phyloP scores from a whole-genome alignment of 106 monocot genomes.

The Vanilla planifolia region DNA sequence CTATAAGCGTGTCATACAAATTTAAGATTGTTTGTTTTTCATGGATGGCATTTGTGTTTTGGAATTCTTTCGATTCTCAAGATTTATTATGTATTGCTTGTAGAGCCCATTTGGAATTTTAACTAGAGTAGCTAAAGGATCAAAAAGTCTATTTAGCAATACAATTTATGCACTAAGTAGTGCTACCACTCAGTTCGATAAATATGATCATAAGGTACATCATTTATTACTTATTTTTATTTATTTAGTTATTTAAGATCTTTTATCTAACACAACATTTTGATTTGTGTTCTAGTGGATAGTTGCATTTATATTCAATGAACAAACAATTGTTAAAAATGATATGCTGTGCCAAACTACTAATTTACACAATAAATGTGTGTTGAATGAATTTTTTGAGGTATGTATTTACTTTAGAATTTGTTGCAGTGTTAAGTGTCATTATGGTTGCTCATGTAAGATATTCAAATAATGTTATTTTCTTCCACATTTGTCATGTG shows the following conservation, averaged over 20 bases:
- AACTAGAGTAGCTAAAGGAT: constrained; percentile 64
- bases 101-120: constrained; percentile 81
- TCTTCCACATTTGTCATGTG: no score
- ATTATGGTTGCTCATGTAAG: no score
- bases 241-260: not conserved
- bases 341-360: constrained; percentile 33
- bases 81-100: constrained; percentile 3
- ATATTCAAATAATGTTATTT: no score
- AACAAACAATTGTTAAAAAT: constrained; percentile 42
- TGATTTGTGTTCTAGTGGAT: constrained; percentile 52
- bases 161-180: constrained; percentile 91
- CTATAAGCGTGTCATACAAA: constrained; percentile 63
- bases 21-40: constrained; percentile 12
- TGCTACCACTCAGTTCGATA: constrained; percentile 92
- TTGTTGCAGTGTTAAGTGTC: not conserved
- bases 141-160: constrained; percentile 79
- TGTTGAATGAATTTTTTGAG: constrained; percentile 81
- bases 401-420: constrained; percentile 19
- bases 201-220: constrained; percentile 91
- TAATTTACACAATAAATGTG: constrained; percentile 60
- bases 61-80: constrained; percentile 1
- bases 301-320: constrained; percentile 82
- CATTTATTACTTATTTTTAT: not conserved
- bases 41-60: not conserved
- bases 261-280: not conserved